These are phyloP conservation scores for Cornus kousa DNA, from an alignment of 148 eudicot genomes.

Conservation along the genomic window DNA sequence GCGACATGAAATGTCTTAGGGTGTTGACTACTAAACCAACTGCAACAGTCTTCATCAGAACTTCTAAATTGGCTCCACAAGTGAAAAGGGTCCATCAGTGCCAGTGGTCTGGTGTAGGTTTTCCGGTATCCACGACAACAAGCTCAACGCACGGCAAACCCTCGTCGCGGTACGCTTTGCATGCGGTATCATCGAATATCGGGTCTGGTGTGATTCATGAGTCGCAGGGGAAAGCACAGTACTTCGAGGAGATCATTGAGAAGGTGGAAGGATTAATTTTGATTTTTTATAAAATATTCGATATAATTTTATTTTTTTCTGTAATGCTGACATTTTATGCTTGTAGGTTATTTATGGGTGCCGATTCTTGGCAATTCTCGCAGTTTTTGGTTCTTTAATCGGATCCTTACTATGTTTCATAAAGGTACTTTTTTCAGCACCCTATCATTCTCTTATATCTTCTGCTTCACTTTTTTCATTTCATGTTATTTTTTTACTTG, in stretches of 20 bases:
- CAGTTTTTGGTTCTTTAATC: conserved; percentile 72
- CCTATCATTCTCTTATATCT: too few relatives aligned
- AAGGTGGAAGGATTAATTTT: conserved; percentile 20
- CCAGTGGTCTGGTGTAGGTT: not conserved
- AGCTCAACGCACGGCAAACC: not conserved
- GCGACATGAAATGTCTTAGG: not conserved
- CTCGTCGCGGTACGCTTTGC: not conserved
- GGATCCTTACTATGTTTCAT: conserved; percentile 75
- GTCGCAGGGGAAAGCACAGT: conserved; percentile 11
- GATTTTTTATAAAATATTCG: too few relatives aligned
- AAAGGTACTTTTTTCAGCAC: conserved; percentile 42
- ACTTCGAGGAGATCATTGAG: conserved; percentile 24
- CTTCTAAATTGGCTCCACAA: not conserved
- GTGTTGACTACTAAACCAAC: conserved; percentile 2
- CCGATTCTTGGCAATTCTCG: conserved; percentile 73
- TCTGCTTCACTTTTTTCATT: too few relatives aligned
- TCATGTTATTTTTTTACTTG: too few relatives aligned
- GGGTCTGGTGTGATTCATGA: conserved; percentile 7
- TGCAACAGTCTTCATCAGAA: not conserved
- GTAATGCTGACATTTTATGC: not conserved
- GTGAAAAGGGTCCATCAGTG: conserved; percentile 17
- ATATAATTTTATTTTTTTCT: not conserved
- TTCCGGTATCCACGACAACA: conserved; percentile 2
- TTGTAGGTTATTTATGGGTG: conserved; percentile 65
- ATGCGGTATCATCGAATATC: conserved; percentile 14